These are phyloP conservation scores for Odontarrhena argentea DNA, from an alignment of 345 rosid species.

Conservation along the genomic window DNA sequence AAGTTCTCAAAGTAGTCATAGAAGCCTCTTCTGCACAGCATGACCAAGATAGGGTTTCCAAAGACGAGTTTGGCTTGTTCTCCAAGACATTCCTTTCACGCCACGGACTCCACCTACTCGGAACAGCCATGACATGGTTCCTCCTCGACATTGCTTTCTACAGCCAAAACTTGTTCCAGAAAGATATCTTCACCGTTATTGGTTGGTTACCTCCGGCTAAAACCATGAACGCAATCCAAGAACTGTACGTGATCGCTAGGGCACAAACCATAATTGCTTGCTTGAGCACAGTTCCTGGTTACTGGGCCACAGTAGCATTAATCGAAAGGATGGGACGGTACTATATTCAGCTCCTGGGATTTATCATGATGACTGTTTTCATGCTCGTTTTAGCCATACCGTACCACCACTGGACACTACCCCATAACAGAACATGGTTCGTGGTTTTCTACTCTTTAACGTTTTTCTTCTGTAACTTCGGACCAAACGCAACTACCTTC, in stretches of 20 bases:
- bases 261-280: slow-evolving; percentile 69
- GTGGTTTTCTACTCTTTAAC: slow-evolving; percentile 62
- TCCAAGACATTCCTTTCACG: slow-evolving; percentile 46
- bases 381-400: slow-evolving; percentile 69
- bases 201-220: slow-evolving; percentile 74
- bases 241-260: slow-evolving; percentile 57
- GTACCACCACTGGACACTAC: slow-evolving; percentile 68
- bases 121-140: slow-evolving; percentile 71
- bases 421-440: slow-evolving; percentile 53
- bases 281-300: slow-evolving; percentile 82
- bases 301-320: slow-evolving; percentile 49
- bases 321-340: slow-evolving; percentile 59
- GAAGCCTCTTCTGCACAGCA: slow-evolving; percentile 55
- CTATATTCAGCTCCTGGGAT: slow-evolving; percentile 60
- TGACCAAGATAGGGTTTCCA: slow-evolving; percentile 24
- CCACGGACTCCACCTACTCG: slow-evolving; percentile 65
- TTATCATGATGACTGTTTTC: slow-evolving; percentile 60
- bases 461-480: slow-evolving; percentile 79
- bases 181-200: slow-evolving; percentile 67
- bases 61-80: slow-evolving; percentile 57
- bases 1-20: slow-evolving; percentile 65
- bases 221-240: slow-evolving; percentile 70
- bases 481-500: slow-evolving; percentile 82
- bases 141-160: slow-evolving; percentile 72
- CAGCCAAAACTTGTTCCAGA: slow-evolving; percentile 76